Conservation (phyloP, 176 grass and related monocot genomes). For the Paspalum notatum region DNA sequence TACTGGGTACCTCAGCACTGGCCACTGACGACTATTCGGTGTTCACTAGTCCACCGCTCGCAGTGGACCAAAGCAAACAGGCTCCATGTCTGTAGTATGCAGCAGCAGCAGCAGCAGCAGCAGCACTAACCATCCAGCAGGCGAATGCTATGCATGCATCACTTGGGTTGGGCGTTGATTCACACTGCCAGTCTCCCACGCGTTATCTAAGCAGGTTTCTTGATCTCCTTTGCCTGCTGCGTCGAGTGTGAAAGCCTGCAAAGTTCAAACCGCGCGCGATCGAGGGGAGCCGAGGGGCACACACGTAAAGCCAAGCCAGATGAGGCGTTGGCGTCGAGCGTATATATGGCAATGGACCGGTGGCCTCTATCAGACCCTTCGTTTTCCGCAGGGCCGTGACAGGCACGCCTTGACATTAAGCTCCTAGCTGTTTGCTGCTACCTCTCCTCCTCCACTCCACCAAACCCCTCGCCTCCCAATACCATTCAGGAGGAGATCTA, state of each 20-base stretch:
- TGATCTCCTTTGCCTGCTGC: background rate
- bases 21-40: background rate
- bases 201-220: background rate
- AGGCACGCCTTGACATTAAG: conserved; percentile 55
- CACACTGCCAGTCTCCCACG: conserved; percentile 18
- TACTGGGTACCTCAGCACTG: background rate
- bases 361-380: background rate
- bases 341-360: conserved; percentile 38
- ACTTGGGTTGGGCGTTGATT: too few relatives aligned
- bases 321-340: background rate
- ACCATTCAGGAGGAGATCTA: too few relatives aligned
- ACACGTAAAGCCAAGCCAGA: conserved; percentile 7
- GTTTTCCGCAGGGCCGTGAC: conserved; percentile 46
- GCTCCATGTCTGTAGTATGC: too few relatives aligned
- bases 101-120: too few relatives aligned
- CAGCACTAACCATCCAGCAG: too few relatives aligned
- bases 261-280: background rate
- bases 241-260: conserved; percentile 45
- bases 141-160: too few relatives aligned
- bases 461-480: conserved; percentile 36
- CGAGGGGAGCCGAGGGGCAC: too few relatives aligned
- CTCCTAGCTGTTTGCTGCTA: background rate
- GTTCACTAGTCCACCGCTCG: background rate
- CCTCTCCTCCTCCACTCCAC: conserved; percentile 30
- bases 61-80: background rate